phyloP scores from a whole-genome alignment of 2,329 filamentous ascomycete genomes.

The Aspergillus fijiensis region DNA sequence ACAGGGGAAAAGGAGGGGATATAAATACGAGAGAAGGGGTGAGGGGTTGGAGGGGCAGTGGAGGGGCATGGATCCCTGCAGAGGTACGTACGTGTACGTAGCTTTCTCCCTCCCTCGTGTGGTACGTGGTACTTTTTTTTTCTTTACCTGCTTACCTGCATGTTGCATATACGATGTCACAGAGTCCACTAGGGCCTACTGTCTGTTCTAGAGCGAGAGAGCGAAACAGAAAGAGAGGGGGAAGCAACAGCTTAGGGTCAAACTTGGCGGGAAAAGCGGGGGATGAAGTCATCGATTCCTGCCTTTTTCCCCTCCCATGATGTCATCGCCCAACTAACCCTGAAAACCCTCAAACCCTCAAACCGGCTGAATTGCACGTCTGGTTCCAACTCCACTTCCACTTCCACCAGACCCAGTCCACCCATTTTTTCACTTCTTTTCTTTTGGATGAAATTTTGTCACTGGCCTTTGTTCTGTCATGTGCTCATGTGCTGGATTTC shows the following conservation, averaged over 20 bases:
- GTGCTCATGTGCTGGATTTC: neutral
- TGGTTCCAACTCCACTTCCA: no score
- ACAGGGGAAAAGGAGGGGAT: neutral
- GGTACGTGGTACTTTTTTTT: no score
- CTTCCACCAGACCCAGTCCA: no score
- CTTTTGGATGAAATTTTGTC: neutral
- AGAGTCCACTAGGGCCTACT: no score
- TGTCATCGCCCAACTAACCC: neutral
- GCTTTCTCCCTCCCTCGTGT: no score
- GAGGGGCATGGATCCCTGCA: no score
- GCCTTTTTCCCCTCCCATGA: neutral
- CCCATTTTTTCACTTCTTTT: neutral
- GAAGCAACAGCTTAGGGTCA: neutral
- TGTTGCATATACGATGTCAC: no score
- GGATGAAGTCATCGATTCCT: constrained; percentile 2
- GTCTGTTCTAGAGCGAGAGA: no score
- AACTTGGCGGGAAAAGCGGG: neutral
- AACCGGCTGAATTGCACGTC: neutral
- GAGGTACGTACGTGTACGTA: no score
- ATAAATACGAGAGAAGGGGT: neutral
- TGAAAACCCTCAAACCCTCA: neutral
- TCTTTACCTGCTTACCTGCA: no score
- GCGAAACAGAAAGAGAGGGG: no score
- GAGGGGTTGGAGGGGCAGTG: neutral
- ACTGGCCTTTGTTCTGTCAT: neutral